These are phyloP conservation scores for Cucumis sativus DNA, from an alignment of 306 rosid genomes.

Conservation along the genomic window DNA sequence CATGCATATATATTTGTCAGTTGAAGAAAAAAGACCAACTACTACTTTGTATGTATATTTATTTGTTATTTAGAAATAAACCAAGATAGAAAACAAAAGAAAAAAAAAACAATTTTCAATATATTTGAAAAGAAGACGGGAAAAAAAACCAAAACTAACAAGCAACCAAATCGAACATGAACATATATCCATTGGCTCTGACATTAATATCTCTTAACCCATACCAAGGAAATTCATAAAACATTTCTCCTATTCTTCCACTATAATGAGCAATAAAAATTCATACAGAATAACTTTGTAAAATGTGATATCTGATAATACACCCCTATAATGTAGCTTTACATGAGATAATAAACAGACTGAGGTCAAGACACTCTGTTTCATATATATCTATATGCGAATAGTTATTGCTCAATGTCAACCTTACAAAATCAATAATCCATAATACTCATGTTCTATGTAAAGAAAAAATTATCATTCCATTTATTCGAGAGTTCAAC, in stretches of 20 bases:
- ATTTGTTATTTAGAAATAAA: too few species aligned
- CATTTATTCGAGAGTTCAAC: not conserved
- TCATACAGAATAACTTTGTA: not conserved
- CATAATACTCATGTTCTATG: constrained; percentile 17
- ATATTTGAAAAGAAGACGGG: too few species aligned
- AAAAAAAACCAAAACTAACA: too few species aligned
- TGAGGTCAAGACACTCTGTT: not conserved
- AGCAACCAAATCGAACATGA: too few species aligned
- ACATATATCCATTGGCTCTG: too few species aligned
- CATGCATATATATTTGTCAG: too few species aligned
- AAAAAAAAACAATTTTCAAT: too few species aligned
- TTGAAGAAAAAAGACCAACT: too few species aligned
- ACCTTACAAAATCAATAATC: constrained; percentile 1
- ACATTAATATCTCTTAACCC: not conserved
- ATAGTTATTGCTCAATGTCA: not conserved
- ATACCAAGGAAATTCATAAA: not conserved
- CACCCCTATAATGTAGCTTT: constrained; percentile 3
- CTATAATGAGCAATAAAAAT: not conserved
- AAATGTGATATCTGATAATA: constrained; percentile 4
- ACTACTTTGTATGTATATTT: too few species aligned
- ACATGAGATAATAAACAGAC: constrained; percentile 26
- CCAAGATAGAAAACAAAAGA: too few species aligned
- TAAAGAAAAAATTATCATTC: not conserved
- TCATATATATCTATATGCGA: not conserved
- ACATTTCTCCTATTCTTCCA: not conserved